phyloP scores from a whole-genome alignment of 129 eudicot genomes.

The Cynara cardunculus region DNA sequence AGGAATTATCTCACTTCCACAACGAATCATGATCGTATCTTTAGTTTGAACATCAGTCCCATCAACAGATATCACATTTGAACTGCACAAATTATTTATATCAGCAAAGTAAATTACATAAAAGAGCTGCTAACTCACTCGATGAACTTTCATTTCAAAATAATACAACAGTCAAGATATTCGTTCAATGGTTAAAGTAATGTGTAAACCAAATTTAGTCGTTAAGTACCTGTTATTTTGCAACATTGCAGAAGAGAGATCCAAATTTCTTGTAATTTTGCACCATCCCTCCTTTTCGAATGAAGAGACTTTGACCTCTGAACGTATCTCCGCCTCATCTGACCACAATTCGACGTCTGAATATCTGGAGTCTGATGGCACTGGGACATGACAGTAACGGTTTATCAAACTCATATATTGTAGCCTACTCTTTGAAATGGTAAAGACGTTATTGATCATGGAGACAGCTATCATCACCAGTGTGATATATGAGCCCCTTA shows the following conservation, averaged over 20 bases:
- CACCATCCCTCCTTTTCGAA: conserved; percentile 71
- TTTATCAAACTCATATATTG: conserved; percentile 8
- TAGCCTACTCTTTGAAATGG: not conserved
- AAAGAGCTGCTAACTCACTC: too few species aligned
- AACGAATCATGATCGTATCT: conserved; percentile 48
- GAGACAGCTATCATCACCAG: not conserved
- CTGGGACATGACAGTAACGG: conserved; percentile 38
- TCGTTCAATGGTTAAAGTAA: not conserved
- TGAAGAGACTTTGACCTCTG: conserved; percentile 44
- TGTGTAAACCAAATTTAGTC: not conserved
- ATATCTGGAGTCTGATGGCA: conserved; percentile 56
- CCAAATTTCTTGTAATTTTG: conserved; percentile 72
- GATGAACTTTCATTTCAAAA: too few species aligned
- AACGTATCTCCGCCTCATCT: conserved; percentile 49
- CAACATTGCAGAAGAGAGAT: conserved; percentile 60
- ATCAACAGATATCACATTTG: conserved; percentile 56
- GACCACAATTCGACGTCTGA: conserved; percentile 59
- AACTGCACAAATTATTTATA: conserved; percentile 33
- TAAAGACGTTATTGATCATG: not conserved
- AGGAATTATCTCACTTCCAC: conserved; percentile 81
- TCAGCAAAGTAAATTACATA: not conserved
- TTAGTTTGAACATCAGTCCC: conserved; percentile 51
- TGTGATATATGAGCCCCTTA: not conserved
- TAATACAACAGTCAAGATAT: not conserved
- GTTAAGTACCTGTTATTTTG: conserved; percentile 60